A percentile compares a stretch with the other conserved stretches of the same genome.
phyloP scores from a whole-genome alignment of 2,329 filamentous ascomycete species.

The Paecilomyces niveus region DNA sequence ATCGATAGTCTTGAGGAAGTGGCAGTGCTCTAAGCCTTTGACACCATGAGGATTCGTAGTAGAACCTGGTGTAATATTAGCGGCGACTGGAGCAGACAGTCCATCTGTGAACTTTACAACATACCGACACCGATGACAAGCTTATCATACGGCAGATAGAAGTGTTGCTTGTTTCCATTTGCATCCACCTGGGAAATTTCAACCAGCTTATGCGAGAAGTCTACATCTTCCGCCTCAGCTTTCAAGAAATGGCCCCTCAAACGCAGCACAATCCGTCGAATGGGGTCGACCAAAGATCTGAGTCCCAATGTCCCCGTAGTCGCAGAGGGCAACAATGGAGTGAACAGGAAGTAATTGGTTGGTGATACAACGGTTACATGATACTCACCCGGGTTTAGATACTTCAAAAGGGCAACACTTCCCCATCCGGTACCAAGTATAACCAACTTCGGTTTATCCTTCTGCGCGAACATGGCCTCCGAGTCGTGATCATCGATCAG shows the following conservation, averaged over 20 bases:
- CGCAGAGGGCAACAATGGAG: conserved; percentile 93
- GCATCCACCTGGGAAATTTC: conserved; percentile 71
- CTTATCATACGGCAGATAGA: conserved; percentile 97
- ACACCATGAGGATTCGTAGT: conserved; percentile 93
- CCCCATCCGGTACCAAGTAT: conserved; percentile 94
- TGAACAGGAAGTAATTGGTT: conserved; percentile 95
- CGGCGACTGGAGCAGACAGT: background rate
- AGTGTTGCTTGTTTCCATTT: conserved; percentile 65
- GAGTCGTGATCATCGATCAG: conserved; percentile 84
- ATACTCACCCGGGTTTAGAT: conserved; percentile 82
- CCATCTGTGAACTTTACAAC: conserved; percentile 13
- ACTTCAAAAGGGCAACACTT: conserved; percentile 83
- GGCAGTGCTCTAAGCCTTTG: conserved; percentile 85
- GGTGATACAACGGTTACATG: conserved; percentile 94
- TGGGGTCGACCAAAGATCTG: conserved; percentile 84
- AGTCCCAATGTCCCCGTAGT: conserved; percentile 93
- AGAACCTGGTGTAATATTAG: conserved; percentile 49
- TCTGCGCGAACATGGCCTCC: conserved; percentile 60
- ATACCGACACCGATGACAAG: conserved; percentile 77
- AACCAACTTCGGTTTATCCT: conserved; percentile 86
- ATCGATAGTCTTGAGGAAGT: conserved; percentile 91
- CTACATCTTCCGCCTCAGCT: conserved; percentile 77
- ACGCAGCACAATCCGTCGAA: conserved; percentile 71
- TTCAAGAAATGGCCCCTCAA: conserved; percentile 86
- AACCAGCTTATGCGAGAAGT: conserved; percentile 84